Conservation (phyloP, 1,284 basidiomycete genomes). For the Mycena sp. region DNA sequence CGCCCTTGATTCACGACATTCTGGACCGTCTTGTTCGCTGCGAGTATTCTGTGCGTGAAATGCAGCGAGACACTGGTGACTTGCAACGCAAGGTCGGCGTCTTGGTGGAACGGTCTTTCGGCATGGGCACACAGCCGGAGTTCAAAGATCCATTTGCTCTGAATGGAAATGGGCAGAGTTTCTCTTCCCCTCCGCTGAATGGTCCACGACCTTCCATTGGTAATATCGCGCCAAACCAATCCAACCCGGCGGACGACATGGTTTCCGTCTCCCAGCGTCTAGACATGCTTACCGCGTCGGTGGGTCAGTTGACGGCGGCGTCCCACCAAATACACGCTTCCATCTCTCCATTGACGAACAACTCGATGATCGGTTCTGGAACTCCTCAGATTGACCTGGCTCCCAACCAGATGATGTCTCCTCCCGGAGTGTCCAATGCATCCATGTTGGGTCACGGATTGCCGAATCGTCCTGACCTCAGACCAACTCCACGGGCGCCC, state of each 20-base stretch:
- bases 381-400: slow-evolving; percentile 60
- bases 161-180: slow-evolving; percentile 44
- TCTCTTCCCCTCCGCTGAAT: slow-evolving; percentile 47
- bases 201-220: slow-evolving; percentile 69
- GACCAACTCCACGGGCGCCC: slow-evolving; percentile 65
- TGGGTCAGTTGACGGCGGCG: slow-evolving; percentile 79
- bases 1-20: slow-evolving; percentile 79
- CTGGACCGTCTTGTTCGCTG: slow-evolving; percentile 78
- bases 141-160: slow-evolving; percentile 83
- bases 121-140: slow-evolving; percentile 61
- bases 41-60: slow-evolving; percentile 76
- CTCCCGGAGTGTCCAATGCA: slow-evolving; percentile 49
- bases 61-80: slow-evolving; percentile 78
- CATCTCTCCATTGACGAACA: slow-evolving; percentile 42
- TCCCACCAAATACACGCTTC: slow-evolving; percentile 34
- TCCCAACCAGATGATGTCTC: slow-evolving; percentile 56
- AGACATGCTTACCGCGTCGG: slow-evolving; percentile 85
- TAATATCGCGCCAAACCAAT: slow-evolving; percentile 75
- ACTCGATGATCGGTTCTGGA: slow-evolving; percentile 55
- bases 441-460: slow-evolving; percentile 63
- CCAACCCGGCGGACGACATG: slow-evolving; percentile 74
- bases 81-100: slow-evolving; percentile 81
- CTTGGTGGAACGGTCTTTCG: slow-evolving; percentile 73
- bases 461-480: slow-evolving; percentile 68
- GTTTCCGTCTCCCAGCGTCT: slow-evolving; percentile 82